These are phyloP conservation scores for Axilococcus clingmanii DNA, from an alignment of 139 green algal genomes.

Conservation along the genomic window DNA sequence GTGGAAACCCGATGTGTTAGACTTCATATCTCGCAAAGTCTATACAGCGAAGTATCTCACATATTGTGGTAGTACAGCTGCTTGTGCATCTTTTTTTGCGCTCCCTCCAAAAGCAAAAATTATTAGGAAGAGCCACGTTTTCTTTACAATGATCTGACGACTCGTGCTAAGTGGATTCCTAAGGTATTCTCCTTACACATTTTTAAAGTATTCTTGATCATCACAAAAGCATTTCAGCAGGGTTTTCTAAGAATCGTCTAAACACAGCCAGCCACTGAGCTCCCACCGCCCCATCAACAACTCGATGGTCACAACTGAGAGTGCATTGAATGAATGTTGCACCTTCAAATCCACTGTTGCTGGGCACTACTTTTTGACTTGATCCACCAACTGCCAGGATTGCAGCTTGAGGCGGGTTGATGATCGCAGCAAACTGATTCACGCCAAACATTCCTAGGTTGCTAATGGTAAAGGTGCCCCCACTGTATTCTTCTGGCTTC, in stretches of 20 bases:
- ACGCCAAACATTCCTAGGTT: constrained; percentile 95
- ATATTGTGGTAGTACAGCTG: too few species aligned
- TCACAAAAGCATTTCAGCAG: constrained; percentile 82
- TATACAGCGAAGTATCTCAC: too few species aligned
- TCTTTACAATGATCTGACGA: too few species aligned
- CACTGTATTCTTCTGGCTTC: constrained; percentile 72
- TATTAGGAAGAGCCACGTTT: too few species aligned
- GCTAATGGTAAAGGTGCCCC: constrained; percentile 85
- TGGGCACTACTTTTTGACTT: constrained; percentile 45
- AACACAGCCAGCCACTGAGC: constrained; percentile 93
- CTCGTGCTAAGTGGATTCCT: too few species aligned
- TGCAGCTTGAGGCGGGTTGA: constrained; percentile 86
- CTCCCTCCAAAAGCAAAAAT: too few species aligned
- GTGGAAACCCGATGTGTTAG: too few species aligned
- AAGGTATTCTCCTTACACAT: too few species aligned
- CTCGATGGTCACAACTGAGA: constrained; percentile 91
- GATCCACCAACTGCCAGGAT: constrained; percentile 68
- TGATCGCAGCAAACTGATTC: constrained; percentile 86
- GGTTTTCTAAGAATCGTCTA: constrained; percentile 84
- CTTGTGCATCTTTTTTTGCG: too few species aligned
- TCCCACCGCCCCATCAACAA: constrained; percentile 93
- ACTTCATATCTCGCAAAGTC: too few species aligned
- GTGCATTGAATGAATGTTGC: constrained; percentile 56
- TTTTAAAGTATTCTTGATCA: too few species aligned
- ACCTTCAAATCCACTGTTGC: constrained; percentile 35